Percentiles rank a stretch among this genome's conserved stretches.
These are phyloP conservation scores for Pseudonectria buxi DNA, from an alignment of 2,329 filamentous ascomycete species.

Conservation along the genomic window DNA sequence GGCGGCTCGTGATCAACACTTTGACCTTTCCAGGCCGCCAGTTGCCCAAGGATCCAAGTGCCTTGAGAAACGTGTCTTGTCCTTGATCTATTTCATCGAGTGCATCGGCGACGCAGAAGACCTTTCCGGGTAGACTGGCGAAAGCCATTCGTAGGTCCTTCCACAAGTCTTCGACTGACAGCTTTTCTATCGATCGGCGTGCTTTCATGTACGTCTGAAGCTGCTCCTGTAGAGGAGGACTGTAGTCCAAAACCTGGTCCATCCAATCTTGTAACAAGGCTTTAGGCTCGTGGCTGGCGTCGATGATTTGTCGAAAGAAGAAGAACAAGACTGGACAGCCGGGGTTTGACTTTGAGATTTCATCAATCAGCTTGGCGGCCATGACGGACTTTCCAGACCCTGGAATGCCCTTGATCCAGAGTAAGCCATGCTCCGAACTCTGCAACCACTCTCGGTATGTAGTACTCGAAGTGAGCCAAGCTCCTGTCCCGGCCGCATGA, in stretches of 20 bases:
- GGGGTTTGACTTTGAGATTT: too few species aligned
- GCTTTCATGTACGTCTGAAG: constrained; percentile 9
- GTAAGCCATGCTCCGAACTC: too few species aligned
- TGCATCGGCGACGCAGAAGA: too few species aligned
- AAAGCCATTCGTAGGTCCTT: constrained; percentile 18
- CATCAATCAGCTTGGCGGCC: constrained; percentile 18
- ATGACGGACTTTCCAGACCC: constrained; percentile 31
- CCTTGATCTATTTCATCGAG: too few species aligned
- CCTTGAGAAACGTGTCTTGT: too few species aligned
- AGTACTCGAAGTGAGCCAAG: too few species aligned
- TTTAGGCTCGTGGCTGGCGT: constrained; percentile 23
- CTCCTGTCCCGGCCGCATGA: too few species aligned
- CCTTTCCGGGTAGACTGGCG: too few species aligned
- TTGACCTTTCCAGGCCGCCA: constrained; percentile 32
- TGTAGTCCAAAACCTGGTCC: constrained; percentile 23
- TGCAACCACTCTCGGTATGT: too few species aligned
- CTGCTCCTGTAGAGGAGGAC: constrained; percentile 19
- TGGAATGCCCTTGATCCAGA: too few species aligned
- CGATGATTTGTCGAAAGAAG: constrained; percentile 32
- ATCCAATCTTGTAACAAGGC: constrained; percentile 27
- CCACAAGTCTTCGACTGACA: constrained; percentile 22
- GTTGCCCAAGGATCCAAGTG: too few species aligned
- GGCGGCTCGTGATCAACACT: constrained; percentile 36
- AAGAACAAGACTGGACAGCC: constrained; percentile 26
- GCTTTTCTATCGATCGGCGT: too few species aligned